These are phyloP conservation scores for Exsudoporus floridanus DNA, from an alignment of 1,284 basidiomycete species.

Conservation along the genomic window DNA sequence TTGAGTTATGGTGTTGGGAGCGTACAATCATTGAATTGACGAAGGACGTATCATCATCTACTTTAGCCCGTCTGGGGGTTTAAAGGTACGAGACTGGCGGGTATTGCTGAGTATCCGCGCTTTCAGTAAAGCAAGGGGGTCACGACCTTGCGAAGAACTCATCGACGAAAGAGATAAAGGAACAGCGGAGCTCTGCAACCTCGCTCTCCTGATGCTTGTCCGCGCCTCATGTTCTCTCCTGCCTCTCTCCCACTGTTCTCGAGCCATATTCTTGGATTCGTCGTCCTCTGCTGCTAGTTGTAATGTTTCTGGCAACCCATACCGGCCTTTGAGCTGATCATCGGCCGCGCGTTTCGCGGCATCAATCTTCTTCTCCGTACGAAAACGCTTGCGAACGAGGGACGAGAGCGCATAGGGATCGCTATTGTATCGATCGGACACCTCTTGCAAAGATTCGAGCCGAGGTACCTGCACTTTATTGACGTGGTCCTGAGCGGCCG, in stretches of 20 bases:
- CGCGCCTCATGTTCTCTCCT: conserved; percentile 43
- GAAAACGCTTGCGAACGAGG: conserved; percentile 76
- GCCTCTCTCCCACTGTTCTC: conserved; percentile 57
- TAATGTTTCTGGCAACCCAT: conserved; percentile 69
- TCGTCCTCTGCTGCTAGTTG: conserved; percentile 61
- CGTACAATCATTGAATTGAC: conserved; percentile 13
- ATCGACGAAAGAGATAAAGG: conserved; percentile 30
- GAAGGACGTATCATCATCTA: conserved; percentile 7
- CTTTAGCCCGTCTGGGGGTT: conserved; percentile 21
- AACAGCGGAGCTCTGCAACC: conserved; percentile 39
- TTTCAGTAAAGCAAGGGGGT: conserved; percentile 46
- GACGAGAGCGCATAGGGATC: conserved; percentile 85
- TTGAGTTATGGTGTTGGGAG: conserved; percentile 14
- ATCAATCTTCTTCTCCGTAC: conserved; percentile 81
- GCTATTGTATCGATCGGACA: conserved; percentile 70
- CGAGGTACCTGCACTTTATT: conserved; percentile 74
- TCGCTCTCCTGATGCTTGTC: conserved; percentile 49
- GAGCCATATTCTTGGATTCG: conserved; percentile 53
- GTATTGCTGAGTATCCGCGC: conserved; percentile 60
- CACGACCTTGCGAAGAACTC: conserved; percentile 17
- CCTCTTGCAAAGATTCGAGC: conserved; percentile 72
- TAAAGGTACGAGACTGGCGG: conserved; percentile 33
- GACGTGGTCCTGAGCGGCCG: conserved; percentile 70
- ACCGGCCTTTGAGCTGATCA: conserved; percentile 65
- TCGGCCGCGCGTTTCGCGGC: conserved; percentile 65